Evolutionary conservation across 345 rosid species (phyloP).

Genomic region (Populus ilicifolia): DNA sequence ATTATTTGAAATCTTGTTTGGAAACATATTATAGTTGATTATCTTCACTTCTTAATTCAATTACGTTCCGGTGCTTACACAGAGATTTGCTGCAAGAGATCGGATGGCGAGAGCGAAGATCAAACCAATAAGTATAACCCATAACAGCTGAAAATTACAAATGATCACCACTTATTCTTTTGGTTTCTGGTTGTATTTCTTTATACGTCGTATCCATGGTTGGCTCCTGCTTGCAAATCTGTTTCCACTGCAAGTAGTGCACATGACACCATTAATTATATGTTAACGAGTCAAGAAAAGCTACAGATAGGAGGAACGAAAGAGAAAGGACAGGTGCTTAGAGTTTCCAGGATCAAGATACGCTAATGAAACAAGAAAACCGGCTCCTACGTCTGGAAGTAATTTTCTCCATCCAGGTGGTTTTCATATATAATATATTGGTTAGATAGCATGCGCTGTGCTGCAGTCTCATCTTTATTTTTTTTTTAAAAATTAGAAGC

Average conservation of each 20-base stretch:
- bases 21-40: not conserved
- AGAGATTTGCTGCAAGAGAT: conserved; percentile 34
- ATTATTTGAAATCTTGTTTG: not conserved
- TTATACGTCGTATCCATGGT: conserved; percentile 13
- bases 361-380: conserved; percentile 31
- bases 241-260: conserved; percentile 18
- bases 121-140: conserved; percentile 27
- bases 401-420: conserved; percentile 34
- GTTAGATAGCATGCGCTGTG: no score
- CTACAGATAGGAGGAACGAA: not conserved
- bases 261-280: not conserved
- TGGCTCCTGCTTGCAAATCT: conserved; percentile 35
- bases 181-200: not conserved
- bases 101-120: conserved; percentile 31
- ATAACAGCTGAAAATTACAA: conserved; percentile 16
- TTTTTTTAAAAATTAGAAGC: no score
- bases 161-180: not conserved
- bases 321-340: not conserved
- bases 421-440: not conserved
- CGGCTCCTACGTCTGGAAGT: conserved; percentile 26
- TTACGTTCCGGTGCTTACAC: conserved; percentile 14
- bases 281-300: not conserved
- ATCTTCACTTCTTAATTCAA: not conserved
- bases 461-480: no score
- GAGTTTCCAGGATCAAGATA: conserved; percentile 35